Base-by-base conservation (phyloP, 2,329 filamentous ascomycete genomes). In the Penicillium verrucosum region DNA sequence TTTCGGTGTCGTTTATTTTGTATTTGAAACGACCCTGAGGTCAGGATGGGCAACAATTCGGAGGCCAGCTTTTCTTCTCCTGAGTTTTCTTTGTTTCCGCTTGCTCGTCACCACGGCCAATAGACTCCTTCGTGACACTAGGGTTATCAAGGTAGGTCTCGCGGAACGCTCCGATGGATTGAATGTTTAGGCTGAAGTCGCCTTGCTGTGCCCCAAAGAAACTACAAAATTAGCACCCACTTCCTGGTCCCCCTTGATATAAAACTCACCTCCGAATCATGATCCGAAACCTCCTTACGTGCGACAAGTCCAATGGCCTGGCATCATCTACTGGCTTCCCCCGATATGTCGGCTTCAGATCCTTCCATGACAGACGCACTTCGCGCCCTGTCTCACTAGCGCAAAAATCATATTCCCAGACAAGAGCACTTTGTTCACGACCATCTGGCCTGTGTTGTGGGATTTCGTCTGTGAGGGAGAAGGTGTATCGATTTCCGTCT, bases 191-290 rank as follows among this genome's bases (percentile, higher is more conserved):
- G 3, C 77, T 78, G 63, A 92, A 92, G 4, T 84, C 77, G 3
- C 89, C 89, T 60, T 89, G 78, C 71, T 92, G 89, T 0, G 81
- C 75, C 9, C 86, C 89, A 63, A 92, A 92, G 77, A 90, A 92
- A 72, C 89, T 90, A 63, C 30, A 16, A 56, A 58, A 25, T 61
- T 14, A 66, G 47, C 29, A 50, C n/a, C 46, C 3, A 16, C 23
- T 3, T 16, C 10, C 4, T 11, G 12, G 1, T 12, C 27, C 40
- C 30, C 14, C 51, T 23, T 30, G 30, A 21, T 23, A 18, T n/a
- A 51, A 40, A 3, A 60, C 77, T 57, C 73, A 90, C 89, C 90
- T 94, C 70, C 90, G 78, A 80, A 89, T 89, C 90, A 94, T 92
- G 57, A 94, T 79, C 49, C 85, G 87, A 30, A 93, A 77, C 45